Conservation (phyloP, 176 grass and related monocot genomes). For the Rhipidocladum racemiflorum region DNA sequence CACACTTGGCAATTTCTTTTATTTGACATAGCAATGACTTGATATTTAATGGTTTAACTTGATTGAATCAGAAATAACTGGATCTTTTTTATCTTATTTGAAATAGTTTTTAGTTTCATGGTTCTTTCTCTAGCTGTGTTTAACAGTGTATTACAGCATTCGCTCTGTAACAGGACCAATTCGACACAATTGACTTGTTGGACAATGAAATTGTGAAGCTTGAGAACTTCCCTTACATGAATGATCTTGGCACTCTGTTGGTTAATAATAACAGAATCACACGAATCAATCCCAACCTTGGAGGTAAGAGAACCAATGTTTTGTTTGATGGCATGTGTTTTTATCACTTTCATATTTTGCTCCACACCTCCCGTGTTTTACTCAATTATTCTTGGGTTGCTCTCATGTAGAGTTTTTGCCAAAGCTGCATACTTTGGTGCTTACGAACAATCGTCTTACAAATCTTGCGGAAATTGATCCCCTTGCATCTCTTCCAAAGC, state of each 20-base stretch:
- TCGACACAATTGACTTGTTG: constrained; percentile 88
- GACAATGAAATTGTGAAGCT: constrained; percentile 99
- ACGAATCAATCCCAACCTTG: constrained; percentile 96
- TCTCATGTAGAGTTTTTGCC: constrained; percentile 78
- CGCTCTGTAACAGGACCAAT: constrained; percentile 71
- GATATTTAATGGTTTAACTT: neutral
- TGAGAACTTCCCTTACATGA: constrained; percentile 92
- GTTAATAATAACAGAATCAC: constrained; percentile 99
- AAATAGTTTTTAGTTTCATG: neutral
- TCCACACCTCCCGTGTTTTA: neutral
- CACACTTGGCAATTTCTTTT: neutral
- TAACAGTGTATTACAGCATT: constrained; percentile 10
- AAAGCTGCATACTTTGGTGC: constrained; percentile 81
- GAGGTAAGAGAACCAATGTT: constrained; percentile 46
- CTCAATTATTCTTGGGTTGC: neutral
- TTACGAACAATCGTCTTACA: constrained; percentile 95
- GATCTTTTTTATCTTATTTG: neutral
- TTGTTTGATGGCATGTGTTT: neutral
- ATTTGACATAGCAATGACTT: neutral
- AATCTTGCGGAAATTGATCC: constrained; percentile 92
- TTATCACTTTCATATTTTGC: neutral
- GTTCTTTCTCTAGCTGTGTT: constrained; percentile 17
- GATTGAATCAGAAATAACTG: neutral
- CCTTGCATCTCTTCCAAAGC: constrained; percentile 75
- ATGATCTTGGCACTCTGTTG: constrained; percentile 84